A percentile compares a stretch with the other conserved stretches of the same genome.
Evolutionary conservation across 2,329 filamentous ascomycete species (phyloP).

Genomic region (Chaetomiaceae sp.): DNA sequence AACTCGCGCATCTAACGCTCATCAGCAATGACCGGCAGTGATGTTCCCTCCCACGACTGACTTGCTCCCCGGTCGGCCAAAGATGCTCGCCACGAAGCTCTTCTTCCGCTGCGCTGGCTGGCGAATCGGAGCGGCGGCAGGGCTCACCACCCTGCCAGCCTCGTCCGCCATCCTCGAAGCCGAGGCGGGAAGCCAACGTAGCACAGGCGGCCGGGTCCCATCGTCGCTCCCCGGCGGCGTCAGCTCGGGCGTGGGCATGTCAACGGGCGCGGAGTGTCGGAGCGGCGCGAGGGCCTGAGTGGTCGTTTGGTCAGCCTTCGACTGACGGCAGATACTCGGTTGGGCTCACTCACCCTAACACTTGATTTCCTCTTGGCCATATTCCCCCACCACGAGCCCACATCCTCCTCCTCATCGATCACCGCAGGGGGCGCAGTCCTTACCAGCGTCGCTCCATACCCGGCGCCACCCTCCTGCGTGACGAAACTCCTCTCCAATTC

Average conservation of each 20-base stretch:
- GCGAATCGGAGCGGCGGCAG: too few species aligned
- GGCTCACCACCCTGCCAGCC: too few species aligned
- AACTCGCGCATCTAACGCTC: background rate
- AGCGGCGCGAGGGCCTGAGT: slow-evolving; percentile 19
- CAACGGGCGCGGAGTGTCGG: background rate
- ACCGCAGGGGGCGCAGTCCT: background rate
- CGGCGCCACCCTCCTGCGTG: background rate
- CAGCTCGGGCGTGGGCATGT: slow-evolving; percentile 10
- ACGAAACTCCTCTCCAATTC: slow-evolving; percentile 37
- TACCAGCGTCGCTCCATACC: background rate
- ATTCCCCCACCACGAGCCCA: slow-evolving; percentile 7
- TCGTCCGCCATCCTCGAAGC: too few species aligned
- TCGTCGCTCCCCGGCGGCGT: slow-evolving; percentile 22
- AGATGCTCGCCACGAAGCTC: slow-evolving; percentile 42
- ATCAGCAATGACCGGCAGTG: slow-evolving; percentile 10
- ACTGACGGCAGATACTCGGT: background rate
- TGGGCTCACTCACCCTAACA: slow-evolving; percentile 29
- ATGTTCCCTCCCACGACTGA: slow-evolving; percentile 10
- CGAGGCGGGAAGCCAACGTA: slow-evolving; percentile 26
- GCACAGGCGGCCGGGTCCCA: slow-evolving; percentile 5
- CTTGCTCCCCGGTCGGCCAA: slow-evolving; percentile 30
- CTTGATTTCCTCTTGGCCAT: slow-evolving; percentile 32
- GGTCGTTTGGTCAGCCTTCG: background rate
- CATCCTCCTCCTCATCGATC: background rate
- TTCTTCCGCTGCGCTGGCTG: slow-evolving; percentile 36